These are phyloP conservation scores for Imleria badia DNA, from an alignment of 768 basidiomycete species.

Conservation along the genomic window DNA sequence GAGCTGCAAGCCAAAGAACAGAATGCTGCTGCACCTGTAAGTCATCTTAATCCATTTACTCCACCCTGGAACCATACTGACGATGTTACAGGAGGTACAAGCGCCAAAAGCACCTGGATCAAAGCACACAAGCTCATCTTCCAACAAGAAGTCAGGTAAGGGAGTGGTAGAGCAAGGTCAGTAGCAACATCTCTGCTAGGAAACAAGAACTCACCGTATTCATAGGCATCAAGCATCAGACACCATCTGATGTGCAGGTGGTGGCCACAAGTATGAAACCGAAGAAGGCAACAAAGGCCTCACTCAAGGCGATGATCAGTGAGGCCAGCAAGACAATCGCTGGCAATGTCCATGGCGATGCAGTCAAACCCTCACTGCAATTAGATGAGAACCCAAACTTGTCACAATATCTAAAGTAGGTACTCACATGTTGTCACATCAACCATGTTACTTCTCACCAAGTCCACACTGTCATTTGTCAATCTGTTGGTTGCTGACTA, in stretches of 20 bases:
- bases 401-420: slow-evolving; percentile 5
- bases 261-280: not conserved
- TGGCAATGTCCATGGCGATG: not conserved
- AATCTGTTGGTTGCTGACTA: slow-evolving; percentile 2
- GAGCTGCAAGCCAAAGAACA: not conserved
- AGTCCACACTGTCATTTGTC: not conserved
- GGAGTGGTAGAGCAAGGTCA: not conserved
- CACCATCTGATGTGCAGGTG: not conserved
- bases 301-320: not conserved
- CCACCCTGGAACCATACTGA: not conserved
- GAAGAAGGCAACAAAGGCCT: not conserved
- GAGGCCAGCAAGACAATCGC: not conserved
- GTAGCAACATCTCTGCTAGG: not conserved
- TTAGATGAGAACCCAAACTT: not conserved
- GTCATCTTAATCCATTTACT: not conserved
- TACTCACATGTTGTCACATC: not conserved
- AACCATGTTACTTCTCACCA: slow-evolving; percentile 2
- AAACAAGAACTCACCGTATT: not conserved
- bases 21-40: not conserved
- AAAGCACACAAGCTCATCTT: not conserved
- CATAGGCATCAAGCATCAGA: not conserved
- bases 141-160: not conserved
- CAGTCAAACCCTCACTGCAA: not conserved
- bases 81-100: not conserved
- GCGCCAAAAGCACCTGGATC: not conserved